Evolutionary conservation across 805 yeast species (phyloP).

Genomic region (Candida ipomoeae): DNA sequence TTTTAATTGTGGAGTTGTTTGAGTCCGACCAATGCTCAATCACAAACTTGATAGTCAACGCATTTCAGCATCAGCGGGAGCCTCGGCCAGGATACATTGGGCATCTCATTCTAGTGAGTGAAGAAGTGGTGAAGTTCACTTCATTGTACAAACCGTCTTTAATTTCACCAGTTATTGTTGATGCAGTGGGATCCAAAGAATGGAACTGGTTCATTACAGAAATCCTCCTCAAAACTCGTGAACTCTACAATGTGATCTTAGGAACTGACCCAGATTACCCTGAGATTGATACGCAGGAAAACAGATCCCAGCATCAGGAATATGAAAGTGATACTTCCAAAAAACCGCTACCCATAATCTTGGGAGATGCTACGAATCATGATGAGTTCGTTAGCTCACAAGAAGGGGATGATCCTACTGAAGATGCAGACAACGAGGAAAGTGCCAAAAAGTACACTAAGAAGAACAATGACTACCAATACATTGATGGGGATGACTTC

Average conservation of each 20-base stretch:
- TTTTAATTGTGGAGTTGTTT: constrained; percentile 32
- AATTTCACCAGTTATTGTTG: constrained; percentile 55
- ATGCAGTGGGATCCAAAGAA: constrained; percentile 42
- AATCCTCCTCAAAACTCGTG: constrained; percentile 47
- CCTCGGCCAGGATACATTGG: constrained; percentile 93
- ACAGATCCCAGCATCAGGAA: constrained; percentile 9
- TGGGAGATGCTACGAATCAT: constrained; percentile 36
- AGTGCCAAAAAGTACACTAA: not conserved
- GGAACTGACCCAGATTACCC: constrained; percentile 37
- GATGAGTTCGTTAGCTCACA: constrained; percentile 23
- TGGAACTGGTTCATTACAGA: constrained; percentile 53
- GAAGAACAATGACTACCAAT: constrained; percentile 6
- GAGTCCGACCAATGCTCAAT: constrained; percentile 18
- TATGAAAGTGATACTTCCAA: constrained; percentile 11
- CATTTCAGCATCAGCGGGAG: constrained; percentile 46
- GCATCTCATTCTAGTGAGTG: constrained; percentile 89
- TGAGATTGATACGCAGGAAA: constrained; percentile 10
- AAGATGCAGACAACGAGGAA: not conserved
- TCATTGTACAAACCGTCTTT: constrained; percentile 57
- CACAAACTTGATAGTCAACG: constrained; percentile 39
- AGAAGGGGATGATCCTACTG: constrained; percentile 15
- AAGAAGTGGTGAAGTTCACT: constrained; percentile 88
- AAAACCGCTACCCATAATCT: constrained; percentile 27
- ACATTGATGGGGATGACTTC: not conserved
- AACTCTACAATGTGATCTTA: constrained; percentile 52